Evolutionary conservation across 2,329 filamentous ascomycete genomes (phyloP).

Genomic region (Cryphonectria parasitica): DNA sequence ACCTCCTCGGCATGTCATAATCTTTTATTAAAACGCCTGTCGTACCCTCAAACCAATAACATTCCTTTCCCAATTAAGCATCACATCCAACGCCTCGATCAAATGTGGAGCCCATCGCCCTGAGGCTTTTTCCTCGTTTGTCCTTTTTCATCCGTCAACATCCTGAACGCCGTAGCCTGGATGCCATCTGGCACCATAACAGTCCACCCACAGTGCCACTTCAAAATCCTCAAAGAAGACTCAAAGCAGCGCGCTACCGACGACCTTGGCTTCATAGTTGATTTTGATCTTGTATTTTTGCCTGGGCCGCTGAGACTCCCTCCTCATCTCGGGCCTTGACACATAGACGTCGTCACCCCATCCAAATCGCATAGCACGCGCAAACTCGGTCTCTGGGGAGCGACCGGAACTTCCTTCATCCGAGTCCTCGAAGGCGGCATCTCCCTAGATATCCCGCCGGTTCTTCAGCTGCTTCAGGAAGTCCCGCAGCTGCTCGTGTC

Average conservation of each 20-base stretch:
- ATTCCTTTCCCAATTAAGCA: background rate
- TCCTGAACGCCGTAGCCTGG: background rate
- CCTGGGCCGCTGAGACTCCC: background rate
- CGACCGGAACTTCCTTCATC: background rate
- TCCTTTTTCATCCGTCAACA: background rate
- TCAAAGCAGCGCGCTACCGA: conserved; percentile 8
- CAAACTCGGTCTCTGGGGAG: background rate
- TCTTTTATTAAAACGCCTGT: background rate
- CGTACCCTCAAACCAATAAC: background rate
- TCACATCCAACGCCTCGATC: conserved; percentile 13
- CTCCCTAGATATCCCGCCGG: conserved; percentile 38
- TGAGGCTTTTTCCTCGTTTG: background rate
- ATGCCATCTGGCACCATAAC: background rate
- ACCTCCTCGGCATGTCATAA: background rate
- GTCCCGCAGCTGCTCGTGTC: conserved; percentile 84
- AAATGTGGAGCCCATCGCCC: background rate
- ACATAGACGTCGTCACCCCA: background rate
- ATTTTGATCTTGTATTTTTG: background rate
- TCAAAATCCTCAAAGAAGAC: background rate
- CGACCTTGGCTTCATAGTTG: background rate
- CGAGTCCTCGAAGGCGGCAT: conserved; percentile 1
- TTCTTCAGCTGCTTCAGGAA: conserved; percentile 72
- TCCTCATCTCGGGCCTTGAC: conserved; percentile 11
- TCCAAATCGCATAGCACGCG: background rate
- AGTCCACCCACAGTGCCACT: background rate